Conservation (phyloP, 176 grass and related monocot genomes). For the Thinopyrum elongatum region DNA sequence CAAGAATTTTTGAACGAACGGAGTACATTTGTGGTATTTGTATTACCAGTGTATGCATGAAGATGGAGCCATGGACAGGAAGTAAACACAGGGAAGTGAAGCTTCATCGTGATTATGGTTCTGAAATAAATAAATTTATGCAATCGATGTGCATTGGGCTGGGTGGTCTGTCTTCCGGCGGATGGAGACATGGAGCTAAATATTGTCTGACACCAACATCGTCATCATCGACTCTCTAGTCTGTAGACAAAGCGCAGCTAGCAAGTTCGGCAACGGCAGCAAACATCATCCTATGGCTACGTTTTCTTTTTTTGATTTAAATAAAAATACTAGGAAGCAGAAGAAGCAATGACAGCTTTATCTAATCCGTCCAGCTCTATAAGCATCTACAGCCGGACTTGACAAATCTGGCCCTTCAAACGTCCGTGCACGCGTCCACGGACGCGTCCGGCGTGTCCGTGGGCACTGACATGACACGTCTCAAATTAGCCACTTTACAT, state of each 20-base stretch:
- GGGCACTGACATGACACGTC: too few species aligned
- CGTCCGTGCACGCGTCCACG: too few species aligned
- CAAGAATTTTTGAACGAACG: too few species aligned
- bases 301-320: background rate
- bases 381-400: too few species aligned
- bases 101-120: background rate
- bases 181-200: background rate
- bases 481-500: too few species aligned
- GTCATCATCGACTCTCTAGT: background rate
- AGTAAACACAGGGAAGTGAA: background rate
- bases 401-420: too few species aligned
- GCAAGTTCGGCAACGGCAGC: background rate
- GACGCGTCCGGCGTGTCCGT: too few species aligned
- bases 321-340: background rate
- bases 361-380: background rate
- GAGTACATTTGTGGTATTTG: background rate
- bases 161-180: background rate
- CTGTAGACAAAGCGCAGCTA: background rate
- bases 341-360: background rate
- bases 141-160: constrained; percentile 10
- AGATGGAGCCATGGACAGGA: background rate
- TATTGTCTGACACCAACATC: background rate
- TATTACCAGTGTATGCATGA: background rate
- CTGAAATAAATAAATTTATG: background rate
- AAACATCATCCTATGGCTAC: background rate